Conservation (phyloP, 768 basidiomycete genomes). For the Boletus patriciae region DNA sequence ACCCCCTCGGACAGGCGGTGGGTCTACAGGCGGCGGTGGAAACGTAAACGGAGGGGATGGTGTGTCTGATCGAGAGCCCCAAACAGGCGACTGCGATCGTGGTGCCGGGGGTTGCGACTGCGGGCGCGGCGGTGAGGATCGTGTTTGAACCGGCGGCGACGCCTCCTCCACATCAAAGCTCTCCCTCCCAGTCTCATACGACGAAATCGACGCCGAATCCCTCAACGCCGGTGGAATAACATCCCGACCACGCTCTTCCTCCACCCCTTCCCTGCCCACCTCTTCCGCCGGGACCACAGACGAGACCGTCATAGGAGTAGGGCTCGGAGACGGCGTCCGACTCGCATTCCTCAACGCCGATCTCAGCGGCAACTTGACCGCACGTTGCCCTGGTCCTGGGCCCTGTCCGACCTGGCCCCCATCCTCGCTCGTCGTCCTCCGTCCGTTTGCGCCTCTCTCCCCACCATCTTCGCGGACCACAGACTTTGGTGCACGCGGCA, state of each 20-base stretch:
- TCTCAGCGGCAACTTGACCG: slow-evolving; percentile 51
- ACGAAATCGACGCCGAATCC: slow-evolving; percentile 43
- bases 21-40: slow-evolving; percentile 15
- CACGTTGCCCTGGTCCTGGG: slow-evolving; percentile 15
- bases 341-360: slow-evolving; percentile 62
- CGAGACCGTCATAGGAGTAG: background rate
- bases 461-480: background rate
- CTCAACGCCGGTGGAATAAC: background rate
- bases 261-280: background rate
- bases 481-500: slow-evolving; percentile 22
- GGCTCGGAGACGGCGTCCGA: slow-evolving; percentile 48
- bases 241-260: background rate
- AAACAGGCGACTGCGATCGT: background rate
- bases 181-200: slow-evolving; percentile 69
- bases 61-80: background rate
- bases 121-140: background rate
- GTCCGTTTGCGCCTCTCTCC: background rate
- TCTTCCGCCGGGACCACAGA: background rate
- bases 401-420: background rate
- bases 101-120: background rate
- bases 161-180: slow-evolving; percentile 35
- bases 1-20: slow-evolving; percentile 1
- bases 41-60: slow-evolving; percentile 11
- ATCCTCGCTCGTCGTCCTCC: background rate
- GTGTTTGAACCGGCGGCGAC: background rate